Conservation (phyloP, 208 protist species). For the Novymonas esmeraldas region DNA sequence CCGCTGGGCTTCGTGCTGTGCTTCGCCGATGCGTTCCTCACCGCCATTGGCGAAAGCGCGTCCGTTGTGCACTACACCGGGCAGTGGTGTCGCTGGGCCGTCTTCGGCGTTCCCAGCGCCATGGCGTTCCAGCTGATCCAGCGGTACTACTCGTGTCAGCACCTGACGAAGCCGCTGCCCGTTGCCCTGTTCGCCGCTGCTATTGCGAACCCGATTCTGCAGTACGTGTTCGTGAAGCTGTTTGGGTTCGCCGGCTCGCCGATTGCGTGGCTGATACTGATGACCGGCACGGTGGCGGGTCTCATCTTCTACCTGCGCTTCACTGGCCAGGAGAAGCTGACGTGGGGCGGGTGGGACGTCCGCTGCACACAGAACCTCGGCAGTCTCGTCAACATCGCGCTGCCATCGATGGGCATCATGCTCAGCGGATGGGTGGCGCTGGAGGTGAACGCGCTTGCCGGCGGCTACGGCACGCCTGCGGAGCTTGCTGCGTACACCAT, state of each 20-base stretch:
- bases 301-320: constrained; percentile 55
- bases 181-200: constrained; percentile 60
- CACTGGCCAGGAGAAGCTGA: constrained; percentile 62
- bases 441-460: constrained; percentile 72
- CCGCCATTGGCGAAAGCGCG: constrained; percentile 41
- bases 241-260: constrained; percentile 81
- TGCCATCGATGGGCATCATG: constrained; percentile 89
- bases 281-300: constrained; percentile 43
- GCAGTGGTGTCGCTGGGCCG: constrained; percentile 63
- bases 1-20: constrained; percentile 72
- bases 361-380: constrained; percentile 53
- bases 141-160: constrained; percentile 89
- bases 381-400: constrained; percentile 55
- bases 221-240: constrained; percentile 59
- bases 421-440: constrained; percentile 85
- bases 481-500: constrained; percentile 84
- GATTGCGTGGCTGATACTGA: constrained; percentile 79
- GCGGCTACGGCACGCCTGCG: constrained; percentile 57
- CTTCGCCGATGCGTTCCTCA: constrained; percentile 60
- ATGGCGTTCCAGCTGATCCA: constrained; percentile 67
- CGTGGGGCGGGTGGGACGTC: constrained; percentile 76
- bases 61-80: constrained; percentile 72
- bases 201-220: constrained; percentile 67
- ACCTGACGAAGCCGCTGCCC: constrained; percentile 73
- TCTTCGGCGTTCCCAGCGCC: constrained; percentile 69